Conservation (phyloP, 164 flowering plant species). For the Aristolochia fimbriata region DNA sequence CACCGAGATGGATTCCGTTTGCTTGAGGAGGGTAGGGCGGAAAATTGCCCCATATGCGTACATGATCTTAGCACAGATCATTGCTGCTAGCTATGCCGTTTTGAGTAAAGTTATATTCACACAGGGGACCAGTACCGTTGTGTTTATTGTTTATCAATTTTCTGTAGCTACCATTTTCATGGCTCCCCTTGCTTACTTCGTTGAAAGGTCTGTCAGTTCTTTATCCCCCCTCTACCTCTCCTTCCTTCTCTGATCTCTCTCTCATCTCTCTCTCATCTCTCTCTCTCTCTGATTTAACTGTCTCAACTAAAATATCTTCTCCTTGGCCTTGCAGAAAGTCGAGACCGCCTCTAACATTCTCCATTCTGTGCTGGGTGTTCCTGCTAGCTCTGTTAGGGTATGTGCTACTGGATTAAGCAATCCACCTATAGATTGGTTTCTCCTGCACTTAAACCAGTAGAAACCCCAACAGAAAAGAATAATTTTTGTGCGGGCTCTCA, state of each 20-base stretch:
- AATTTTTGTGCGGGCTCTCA: background rate
- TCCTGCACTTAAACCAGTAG: no score
- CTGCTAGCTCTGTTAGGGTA: constrained; percentile 10
- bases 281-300: constrained; percentile 1
- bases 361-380: constrained; percentile 10
- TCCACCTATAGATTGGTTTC: background rate
- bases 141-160: constrained; percentile 12
- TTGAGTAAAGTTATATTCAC: constrained; percentile 9
- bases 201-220: constrained; percentile 5
- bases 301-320: background rate
- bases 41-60: constrained; percentile 4
- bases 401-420: background rate
- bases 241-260: background rate
- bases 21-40: background rate
- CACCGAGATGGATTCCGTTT: background rate
- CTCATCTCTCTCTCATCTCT: background rate
- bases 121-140: constrained; percentile 8
- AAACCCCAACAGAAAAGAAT: no score
- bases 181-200: constrained; percentile 11
- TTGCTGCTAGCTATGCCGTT: constrained; percentile 8
- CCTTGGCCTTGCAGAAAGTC: constrained; percentile 5
- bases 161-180: constrained; percentile 8
- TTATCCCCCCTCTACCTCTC: background rate
- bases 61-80: constrained; percentile 6
- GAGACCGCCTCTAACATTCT: constrained; percentile 9